These are phyloP conservation scores for Zelopaecilomyces penicillatus DNA, from an alignment of 2,329 filamentous ascomycete species.

Conservation along the genomic window DNA sequence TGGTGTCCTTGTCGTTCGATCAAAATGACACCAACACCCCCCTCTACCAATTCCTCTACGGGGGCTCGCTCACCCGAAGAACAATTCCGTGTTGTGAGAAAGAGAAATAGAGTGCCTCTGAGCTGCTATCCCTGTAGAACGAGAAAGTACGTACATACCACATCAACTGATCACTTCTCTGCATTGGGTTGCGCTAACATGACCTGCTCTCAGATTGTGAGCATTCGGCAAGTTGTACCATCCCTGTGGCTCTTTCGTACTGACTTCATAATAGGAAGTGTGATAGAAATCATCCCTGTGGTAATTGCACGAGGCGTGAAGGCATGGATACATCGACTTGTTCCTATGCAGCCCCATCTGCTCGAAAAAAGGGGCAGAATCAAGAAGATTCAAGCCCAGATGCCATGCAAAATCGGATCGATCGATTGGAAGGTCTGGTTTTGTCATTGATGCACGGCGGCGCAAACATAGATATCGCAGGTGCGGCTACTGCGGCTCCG, in stretches of 20 bases:
- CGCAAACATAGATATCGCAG: constrained; percentile 37
- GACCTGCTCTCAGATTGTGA: constrained; percentile 28
- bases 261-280: constrained; percentile 58
- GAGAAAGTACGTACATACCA: constrained; percentile 58
- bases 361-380: constrained; percentile 65
- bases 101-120: constrained; percentile 83
- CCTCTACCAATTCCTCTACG: constrained; percentile 69
- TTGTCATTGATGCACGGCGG: constrained; percentile 91
- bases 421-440: constrained; percentile 85
- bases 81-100: constrained; percentile 80
- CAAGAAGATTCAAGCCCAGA: constrained; percentile 60
- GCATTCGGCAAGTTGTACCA: constrained; percentile 2
- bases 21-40: constrained; percentile 66
- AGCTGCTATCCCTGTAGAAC: constrained; percentile 88
- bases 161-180: neutral
- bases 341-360: constrained; percentile 66
- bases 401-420: constrained; percentile 98
- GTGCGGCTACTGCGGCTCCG: constrained; percentile 23
- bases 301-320: constrained; percentile 89
- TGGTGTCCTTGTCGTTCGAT: neutral
- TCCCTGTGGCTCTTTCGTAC: neutral
- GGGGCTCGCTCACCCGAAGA: constrained; percentile 73
- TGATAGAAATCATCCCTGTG: constrained; percentile 82
- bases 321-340: constrained; percentile 73
- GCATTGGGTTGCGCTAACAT: constrained; percentile 8